Evolutionary conservation across 495 filamentous ascomycete genomes (phyloP).

Genomic region (Haplographium delicatum): DNA sequence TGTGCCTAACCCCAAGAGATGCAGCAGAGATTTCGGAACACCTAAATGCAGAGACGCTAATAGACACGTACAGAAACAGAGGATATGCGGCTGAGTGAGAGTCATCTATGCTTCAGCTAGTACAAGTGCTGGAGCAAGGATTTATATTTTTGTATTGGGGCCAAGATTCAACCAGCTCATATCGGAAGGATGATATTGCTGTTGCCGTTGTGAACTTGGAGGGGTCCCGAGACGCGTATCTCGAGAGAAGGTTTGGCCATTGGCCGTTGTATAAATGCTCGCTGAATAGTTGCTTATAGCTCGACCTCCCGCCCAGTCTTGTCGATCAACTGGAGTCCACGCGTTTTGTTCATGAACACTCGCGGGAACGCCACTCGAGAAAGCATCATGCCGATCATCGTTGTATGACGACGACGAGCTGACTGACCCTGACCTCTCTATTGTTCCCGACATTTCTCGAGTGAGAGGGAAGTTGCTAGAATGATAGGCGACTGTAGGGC

Average conservation of each 20-base stretch:
- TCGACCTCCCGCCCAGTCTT: constrained; percentile 41
- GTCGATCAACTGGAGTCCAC: constrained; percentile 42
- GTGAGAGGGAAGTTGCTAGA: constrained; percentile 41
- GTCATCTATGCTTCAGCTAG: constrained; percentile 1
- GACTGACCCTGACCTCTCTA: constrained; percentile 54
- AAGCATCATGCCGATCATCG: constrained; percentile 31
- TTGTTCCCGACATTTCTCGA: constrained; percentile 56
- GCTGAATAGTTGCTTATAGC: constrained; percentile 59
- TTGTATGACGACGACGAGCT: constrained; percentile 52
- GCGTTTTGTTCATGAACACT: constrained; percentile 42
- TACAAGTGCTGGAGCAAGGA: background rate
- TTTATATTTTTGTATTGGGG: constrained; percentile 11
- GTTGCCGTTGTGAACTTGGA: constrained; percentile 42
- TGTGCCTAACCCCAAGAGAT: constrained; percentile 13
- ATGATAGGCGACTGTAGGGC: constrained; percentile 58
- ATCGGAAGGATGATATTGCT: constrained; percentile 42
- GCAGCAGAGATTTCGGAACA: constrained; percentile 9
- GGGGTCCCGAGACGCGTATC: constrained; percentile 27
- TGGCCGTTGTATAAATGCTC: constrained; percentile 39
- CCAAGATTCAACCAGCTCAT: constrained; percentile 75
- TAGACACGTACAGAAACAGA: constrained; percentile 7
- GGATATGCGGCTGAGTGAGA: background rate
- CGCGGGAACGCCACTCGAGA: constrained; percentile 50
- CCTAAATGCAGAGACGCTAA: constrained; percentile 21
- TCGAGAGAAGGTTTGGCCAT: constrained; percentile 30